phyloP scores from a whole-genome alignment of 1,284 basidiomycete genomes.

The Trichosporon coremiiforme region DNA sequence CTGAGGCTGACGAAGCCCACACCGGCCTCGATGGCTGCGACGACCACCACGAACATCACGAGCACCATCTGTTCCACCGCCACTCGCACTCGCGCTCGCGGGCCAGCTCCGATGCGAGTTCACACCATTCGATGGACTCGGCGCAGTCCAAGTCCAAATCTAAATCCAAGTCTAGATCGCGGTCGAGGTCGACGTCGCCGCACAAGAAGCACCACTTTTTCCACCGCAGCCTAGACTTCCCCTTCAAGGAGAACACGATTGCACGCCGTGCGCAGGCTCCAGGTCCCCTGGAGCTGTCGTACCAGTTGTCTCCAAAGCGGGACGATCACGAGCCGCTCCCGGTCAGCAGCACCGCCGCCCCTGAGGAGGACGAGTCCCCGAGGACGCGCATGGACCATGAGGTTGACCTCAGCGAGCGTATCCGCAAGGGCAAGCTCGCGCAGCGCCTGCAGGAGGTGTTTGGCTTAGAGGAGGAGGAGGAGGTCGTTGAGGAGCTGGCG shows the following conservation, averaged over 20 bases:
- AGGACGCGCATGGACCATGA: neutral
- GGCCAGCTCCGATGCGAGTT: neutral
- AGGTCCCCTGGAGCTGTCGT: slow-evolving; percentile 37
- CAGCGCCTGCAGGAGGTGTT: slow-evolving; percentile 84
- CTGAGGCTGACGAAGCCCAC: neutral
- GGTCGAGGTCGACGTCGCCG: slow-evolving; percentile 3
- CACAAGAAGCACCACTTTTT: slow-evolving; percentile 17
- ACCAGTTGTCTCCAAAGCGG: slow-evolving; percentile 37
- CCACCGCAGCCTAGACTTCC: slow-evolving; percentile 37
- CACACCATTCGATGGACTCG: neutral
- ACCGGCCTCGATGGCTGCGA: neutral
- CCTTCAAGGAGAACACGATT: slow-evolving; percentile 49
- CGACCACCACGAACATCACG: slow-evolving; percentile 1
- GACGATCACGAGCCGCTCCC: neutral
- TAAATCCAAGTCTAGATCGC: neutral
- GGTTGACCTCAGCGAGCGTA: slow-evolving; percentile 45
- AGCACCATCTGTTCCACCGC: neutral
- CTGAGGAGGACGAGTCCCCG: neutral
- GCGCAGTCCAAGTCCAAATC: neutral
- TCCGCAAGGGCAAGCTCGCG: slow-evolving; percentile 68
- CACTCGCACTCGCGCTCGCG: neutral
- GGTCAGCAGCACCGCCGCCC: neutral
- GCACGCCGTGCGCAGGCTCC: slow-evolving; percentile 46
- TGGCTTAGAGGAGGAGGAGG: slow-evolving; percentile 72
- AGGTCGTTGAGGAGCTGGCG: slow-evolving; percentile 85